Evolutionary conservation across 305 asterid species (phyloP), one percentile per base, ranked within the genome.

Genomic region (Fraxinus ornus): DNA sequence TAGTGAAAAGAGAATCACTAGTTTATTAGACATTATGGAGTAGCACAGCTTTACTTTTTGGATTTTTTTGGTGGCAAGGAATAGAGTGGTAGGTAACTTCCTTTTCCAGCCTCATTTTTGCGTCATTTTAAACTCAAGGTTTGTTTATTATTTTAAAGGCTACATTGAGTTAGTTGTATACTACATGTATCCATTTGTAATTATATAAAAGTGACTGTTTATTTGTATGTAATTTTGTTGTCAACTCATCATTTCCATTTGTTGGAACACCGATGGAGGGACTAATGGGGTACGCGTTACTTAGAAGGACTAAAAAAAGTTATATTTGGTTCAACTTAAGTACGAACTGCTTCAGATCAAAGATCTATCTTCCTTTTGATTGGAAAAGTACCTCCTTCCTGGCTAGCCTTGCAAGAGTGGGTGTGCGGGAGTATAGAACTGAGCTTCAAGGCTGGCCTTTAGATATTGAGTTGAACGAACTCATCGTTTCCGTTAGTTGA

Each of bases 91-190:
- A 64, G 73, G 73, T 64, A 64, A 64, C 73, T 64, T 73, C 89
- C 85, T 85, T 84, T 89, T 88, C 85, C 90, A 82, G 52, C 82
- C 83, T 82, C 88, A 78, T 87, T 66, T 66, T 86, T 87, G 86
- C 83, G 82, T 87, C 41, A 82, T 88, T 86, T 81, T 81, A 36
- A 86, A 83, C 85, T 74, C 66, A 82, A 83, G 88, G 89, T 86
- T 87, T 89, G 90, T 91, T 90, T 87, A 86, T 86, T 91, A 80
- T 82, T 89, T 9, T 79, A 86, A 86, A 86, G 89, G 85, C 79
- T 76, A 80, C 88, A 85, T 83, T 85, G 84, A 79, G 47, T 71
- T 83, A 90, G 91, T 76, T 91, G 74, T 24, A 66, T 26, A 26
- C 74, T 24, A 24, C 36, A 66, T 66, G 74, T 66, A 66, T 66